A percentile compares a stretch with the other conserved stretches of the same genome.
Conservation (phyloP, 768 basidiomycete genomes). For the Phaffia tasmanica region DNA sequence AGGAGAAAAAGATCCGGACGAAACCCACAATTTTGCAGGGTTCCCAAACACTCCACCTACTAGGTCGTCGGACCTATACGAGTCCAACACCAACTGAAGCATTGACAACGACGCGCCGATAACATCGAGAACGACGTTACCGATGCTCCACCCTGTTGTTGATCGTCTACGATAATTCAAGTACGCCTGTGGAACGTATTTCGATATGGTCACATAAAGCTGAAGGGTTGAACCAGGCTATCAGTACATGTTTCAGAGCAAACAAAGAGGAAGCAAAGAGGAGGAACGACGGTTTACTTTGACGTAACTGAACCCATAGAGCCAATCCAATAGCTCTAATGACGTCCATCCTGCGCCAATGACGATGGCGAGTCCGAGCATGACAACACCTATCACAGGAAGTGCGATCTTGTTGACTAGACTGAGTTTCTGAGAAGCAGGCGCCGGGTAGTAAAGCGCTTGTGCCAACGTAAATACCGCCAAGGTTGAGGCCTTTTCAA, state of each 20-base stretch:
- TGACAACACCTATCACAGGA: not conserved
- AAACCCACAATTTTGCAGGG: conserved; percentile 32
- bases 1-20: not conserved
- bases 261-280: conserved; percentile 32
- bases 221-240: conserved; percentile 29
- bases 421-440: conserved; percentile 5
- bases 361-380: not conserved
- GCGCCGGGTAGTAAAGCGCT: conserved; percentile 25
- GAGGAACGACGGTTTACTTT: conserved; percentile 6
- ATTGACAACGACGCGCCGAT: conserved; percentile 24
- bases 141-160: conserved; percentile 35
- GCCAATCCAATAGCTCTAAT: conserved; percentile 26
- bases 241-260: not conserved
- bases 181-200: conserved; percentile 41
- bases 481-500: not conserved
- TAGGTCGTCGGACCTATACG: conserved; percentile 28
- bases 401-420: conserved; percentile 8
- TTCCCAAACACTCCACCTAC: conserved; percentile 34
- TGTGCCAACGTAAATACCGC: not conserved
- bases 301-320: conserved; percentile 29
- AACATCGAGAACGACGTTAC: conserved; percentile 34
- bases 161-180: conserved; percentile 38
- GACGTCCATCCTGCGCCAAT: not conserved
- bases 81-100: conserved; percentile 35
- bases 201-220: conserved; percentile 38